Evolutionary conservation across 1,139 yeast species (phyloP).

Genomic region (Hansenula lynferdii): DNA sequence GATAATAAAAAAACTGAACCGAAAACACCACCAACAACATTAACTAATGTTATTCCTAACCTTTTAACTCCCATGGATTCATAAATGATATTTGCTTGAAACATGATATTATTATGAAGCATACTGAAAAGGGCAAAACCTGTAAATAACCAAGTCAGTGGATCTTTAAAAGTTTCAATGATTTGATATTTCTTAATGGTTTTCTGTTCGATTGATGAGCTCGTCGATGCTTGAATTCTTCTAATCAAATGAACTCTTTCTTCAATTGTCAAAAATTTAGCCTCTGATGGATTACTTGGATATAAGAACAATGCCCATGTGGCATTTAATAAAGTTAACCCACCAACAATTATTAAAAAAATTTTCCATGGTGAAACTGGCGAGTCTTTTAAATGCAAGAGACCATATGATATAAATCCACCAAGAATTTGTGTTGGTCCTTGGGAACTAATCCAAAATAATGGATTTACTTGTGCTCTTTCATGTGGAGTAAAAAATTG

Average conservation of each 20-base stretch:
- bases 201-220: constrained; percentile 29
- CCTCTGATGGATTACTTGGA: constrained; percentile 44
- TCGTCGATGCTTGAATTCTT: constrained; percentile 45
- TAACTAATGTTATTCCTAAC: constrained; percentile 40
- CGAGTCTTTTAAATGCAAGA: constrained; percentile 20
- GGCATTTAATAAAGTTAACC: constrained; percentile 42
- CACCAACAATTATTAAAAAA: constrained; percentile 40
- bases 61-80: constrained; percentile 30
- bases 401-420: constrained; percentile 28
- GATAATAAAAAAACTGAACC: constrained; percentile 23
- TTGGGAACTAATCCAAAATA: constrained; percentile 44
- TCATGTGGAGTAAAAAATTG: constrained; percentile 42
- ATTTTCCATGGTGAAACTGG: constrained; percentile 39
- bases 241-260: constrained; percentile 49
- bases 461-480: constrained; percentile 42
- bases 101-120: constrained; percentile 35
- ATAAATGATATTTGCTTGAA: constrained; percentile 35
- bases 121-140: constrained; percentile 31
- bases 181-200: constrained; percentile 49
- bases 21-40: constrained; percentile 42
- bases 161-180: constrained; percentile 35
- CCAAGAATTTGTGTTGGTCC: constrained; percentile 36
- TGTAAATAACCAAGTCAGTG: constrained; percentile 44
- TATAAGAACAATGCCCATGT: constrained; percentile 35
- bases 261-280: constrained; percentile 41